Base-by-base conservation (phyloP, 352 stramenopile species). In the Blastocystis sp. region DNA sequence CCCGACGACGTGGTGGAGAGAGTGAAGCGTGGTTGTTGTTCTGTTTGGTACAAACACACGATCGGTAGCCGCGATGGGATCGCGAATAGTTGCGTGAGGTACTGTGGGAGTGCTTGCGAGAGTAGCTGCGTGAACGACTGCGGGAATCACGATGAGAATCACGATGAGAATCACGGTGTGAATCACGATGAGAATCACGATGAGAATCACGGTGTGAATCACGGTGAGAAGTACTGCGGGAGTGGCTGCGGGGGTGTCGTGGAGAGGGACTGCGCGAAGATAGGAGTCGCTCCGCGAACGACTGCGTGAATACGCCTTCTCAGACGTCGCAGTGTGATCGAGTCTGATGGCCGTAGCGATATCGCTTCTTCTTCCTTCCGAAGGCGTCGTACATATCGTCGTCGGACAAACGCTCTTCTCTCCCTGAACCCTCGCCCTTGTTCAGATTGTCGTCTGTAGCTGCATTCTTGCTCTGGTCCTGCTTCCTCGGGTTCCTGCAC, bases 341-440 rank as follows among this genome's bases (percentile, higher is more conserved):
- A 34, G 28, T 34, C 28, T 14, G 48, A 56, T 65, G 48, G n/a
- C 66, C 66, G 52, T 76, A 45, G 3, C 66, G 28, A 56, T 76
- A 76, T 28, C 28, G 14, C 38, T 76, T 76, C 66, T 76, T 76
- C 66, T 76, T 76, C 38, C 66, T 48, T 34, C 66, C 66, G 53
- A 76, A 76, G 2, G 66, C 66, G 52, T 76, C 66, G 52, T 76
- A 76, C n/a, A 76, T 76, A 53, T 76, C 66, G 14, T 76, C 66
- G 28, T 76, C 66, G 1, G 66, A 76, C 21, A 23, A 23, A 71
- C 38, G 64, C 64, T 71, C 64, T n/a, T 52, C 23, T 4, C 64
- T 40, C n/a, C 38, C 64, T 7, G 64, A 45, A 71, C 38, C 64
- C 45, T 71, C 14, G 0, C 64, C 17, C 45, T 71, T 23, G 9